phyloP scores from a whole-genome alignment of 176 grass and related monocot genomes.

The Neostapfia colusana region DNA sequence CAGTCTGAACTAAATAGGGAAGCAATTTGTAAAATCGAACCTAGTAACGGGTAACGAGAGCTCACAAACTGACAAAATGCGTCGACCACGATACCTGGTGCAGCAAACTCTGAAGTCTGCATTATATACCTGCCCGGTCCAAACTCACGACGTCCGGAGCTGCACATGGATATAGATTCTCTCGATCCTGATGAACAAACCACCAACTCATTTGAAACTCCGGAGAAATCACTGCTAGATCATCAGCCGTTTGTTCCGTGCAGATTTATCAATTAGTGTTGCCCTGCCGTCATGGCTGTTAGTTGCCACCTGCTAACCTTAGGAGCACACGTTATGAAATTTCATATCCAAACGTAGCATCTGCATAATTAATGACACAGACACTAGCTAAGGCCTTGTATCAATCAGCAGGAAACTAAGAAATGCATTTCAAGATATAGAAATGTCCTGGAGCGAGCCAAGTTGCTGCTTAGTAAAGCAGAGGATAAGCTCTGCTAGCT shows the following conservation, averaged over 20 bases:
- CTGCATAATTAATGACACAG: too few relatives aligned
- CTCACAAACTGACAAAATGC: slow-evolving; percentile 33
- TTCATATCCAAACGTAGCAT: not conserved
- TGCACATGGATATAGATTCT: slow-evolving; percentile 28
- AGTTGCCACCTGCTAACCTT: slow-evolving; percentile 5
- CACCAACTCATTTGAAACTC: not conserved
- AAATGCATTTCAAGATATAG: not conserved
- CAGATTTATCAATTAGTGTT: slow-evolving; percentile 4
- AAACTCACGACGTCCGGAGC: slow-evolving; percentile 20
- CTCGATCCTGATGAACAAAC: not conserved
- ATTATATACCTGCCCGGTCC: slow-evolving; percentile 4
- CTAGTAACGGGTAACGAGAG: not conserved
- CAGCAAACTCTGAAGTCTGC: not conserved
- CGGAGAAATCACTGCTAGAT: slow-evolving; percentile 7
- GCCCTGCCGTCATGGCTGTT: not conserved
- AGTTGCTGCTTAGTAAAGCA: slow-evolving; percentile 10
- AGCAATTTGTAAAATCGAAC: slow-evolving; percentile 3
- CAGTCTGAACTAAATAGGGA: not conserved
- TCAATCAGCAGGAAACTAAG: not conserved
- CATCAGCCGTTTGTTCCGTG: slow-evolving; percentile 8
- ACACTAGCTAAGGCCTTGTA: not conserved
- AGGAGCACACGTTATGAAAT: too few relatives aligned
- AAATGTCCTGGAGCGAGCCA: not conserved
- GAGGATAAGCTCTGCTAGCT: slow-evolving; percentile 2
- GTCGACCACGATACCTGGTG: slow-evolving; percentile 14